phyloP scores from a whole-genome alignment of 768 basidiomycete species.

The Wakefieldia striispora region DNA sequence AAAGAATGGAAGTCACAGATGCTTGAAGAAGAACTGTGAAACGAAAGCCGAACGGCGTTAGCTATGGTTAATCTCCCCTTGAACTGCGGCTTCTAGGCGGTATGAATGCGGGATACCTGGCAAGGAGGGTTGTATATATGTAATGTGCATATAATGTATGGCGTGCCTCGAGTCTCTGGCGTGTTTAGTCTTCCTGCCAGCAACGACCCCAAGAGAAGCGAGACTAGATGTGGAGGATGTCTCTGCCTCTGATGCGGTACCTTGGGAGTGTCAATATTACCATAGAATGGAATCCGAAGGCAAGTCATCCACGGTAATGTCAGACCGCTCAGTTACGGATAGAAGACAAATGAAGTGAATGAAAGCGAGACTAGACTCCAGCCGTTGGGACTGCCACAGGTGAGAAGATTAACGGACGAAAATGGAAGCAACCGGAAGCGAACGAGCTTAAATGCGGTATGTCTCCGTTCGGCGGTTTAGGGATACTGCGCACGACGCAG shows the following conservation, averaged over 20 bases:
- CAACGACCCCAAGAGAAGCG: no score
- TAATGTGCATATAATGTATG: no score
- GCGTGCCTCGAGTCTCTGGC: conserved; percentile 6
- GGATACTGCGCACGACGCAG: no score
- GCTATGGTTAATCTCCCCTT: no score
- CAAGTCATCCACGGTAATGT: no score
- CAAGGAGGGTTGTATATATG: no score
- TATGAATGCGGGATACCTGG: no score
- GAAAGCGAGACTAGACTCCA: not conserved
- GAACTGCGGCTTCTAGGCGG: no score
- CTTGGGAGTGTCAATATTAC: not conserved
- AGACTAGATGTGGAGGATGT: not conserved
- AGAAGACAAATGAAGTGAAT: not conserved
- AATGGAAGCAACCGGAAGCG: not conserved
- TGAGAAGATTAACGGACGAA: no score
- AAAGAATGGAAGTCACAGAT: conserved; percentile 13
- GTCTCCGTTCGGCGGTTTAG: no score
- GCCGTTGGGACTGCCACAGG: not conserved
- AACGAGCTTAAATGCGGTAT: not conserved
- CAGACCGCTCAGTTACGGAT: not conserved
- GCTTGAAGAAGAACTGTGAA: not conserved
- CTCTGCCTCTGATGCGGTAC: not conserved
- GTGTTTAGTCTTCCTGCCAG: not conserved
- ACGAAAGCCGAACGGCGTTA: not conserved
- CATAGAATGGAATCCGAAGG: conserved; percentile 5